These are phyloP conservation scores for Sphaerulina vaccinii DNA, from an alignment of 2,329 filamentous ascomycete genomes.

Conservation along the genomic window DNA sequence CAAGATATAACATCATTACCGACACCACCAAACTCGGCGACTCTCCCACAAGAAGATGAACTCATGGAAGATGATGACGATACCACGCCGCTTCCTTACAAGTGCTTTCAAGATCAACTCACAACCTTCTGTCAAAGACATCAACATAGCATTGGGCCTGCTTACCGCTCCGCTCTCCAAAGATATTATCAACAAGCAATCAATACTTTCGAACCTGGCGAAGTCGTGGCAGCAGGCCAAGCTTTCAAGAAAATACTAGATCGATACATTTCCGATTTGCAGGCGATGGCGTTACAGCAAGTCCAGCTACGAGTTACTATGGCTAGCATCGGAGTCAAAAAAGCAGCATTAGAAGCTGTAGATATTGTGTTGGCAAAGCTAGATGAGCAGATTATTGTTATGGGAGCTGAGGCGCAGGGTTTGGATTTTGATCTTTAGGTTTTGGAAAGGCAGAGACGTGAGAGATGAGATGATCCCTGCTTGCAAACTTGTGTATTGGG, in stretches of 20 bases:
- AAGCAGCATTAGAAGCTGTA: neutral
- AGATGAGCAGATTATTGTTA: constrained; percentile 2
- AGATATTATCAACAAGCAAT: neutral
- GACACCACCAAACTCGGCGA: neutral
- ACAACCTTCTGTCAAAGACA: constrained; percentile 2
- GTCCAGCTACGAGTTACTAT: neutral
- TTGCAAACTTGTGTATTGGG: too few species aligned
- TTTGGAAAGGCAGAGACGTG: neutral
- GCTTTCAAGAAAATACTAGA: neutral
- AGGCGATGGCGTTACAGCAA: constrained; percentile 1
- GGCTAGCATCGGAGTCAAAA: neutral
- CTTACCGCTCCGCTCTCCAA: neutral
- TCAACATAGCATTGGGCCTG: neutral
- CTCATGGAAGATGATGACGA: constrained; percentile 2
- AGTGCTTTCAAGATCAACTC: neutral
- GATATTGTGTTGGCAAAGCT: constrained; percentile 4
- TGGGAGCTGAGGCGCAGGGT: constrained; percentile 10
- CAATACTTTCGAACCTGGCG: neutral
- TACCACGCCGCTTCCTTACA: neutral
- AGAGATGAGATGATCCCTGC: too few species aligned
- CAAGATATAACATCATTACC: neutral
- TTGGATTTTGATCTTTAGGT: neutral
- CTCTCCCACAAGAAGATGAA: constrained; percentile 2
- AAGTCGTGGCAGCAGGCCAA: neutral
- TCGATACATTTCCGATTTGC: constrained; percentile 4